Evolutionary conservation across 768 basidiomycete genomes (phyloP).

Genomic region (Tephrocybe sp.): DNA sequence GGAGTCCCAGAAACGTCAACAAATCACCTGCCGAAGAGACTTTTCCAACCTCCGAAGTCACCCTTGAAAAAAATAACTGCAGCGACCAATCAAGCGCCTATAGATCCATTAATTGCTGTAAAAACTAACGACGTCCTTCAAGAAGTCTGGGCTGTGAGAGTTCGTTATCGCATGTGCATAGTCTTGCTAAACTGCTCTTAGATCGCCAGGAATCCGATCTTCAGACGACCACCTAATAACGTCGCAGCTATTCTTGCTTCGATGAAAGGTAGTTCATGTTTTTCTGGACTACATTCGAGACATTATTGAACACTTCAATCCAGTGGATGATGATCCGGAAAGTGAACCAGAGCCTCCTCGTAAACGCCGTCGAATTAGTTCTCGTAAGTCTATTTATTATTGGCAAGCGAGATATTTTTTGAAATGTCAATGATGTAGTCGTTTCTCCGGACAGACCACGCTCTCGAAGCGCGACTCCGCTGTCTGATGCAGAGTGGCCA

Average conservation of each 20-base stretch:
- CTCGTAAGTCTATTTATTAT: constrained; percentile 5
- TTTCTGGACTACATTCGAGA: neutral
- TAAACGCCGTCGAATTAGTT: constrained; percentile 13
- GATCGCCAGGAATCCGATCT: constrained; percentile 8
- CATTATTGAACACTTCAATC: neutral
- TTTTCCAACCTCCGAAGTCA: neutral
- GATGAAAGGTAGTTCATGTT: constrained; percentile 14
- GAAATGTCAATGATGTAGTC: constrained; percentile 3
- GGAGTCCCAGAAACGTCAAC: neutral
- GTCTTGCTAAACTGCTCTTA: neutral
- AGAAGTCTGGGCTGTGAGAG: constrained; percentile 10
- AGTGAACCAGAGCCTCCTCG: constrained; percentile 1
- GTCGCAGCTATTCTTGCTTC: constrained; percentile 12
- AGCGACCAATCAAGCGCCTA: too few relatives aligned
- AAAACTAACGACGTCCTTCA: neutral
- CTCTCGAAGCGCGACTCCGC: constrained; percentile 18
- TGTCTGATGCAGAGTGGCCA: constrained; percentile 17
- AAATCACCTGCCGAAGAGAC: neutral
- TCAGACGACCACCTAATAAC: constrained; percentile 12
- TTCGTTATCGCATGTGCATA: neutral
- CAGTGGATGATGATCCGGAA: constrained; percentile 9
- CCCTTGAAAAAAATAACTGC: neutral
- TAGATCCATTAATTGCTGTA: too few relatives aligned
- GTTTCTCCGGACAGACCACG: neutral
- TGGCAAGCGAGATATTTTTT: neutral